Percentiles rank a stretch among this genome's conserved stretches.
Conservation (phyloP, 148 eudicot genomes). For the Bassia scoparia region DNA sequence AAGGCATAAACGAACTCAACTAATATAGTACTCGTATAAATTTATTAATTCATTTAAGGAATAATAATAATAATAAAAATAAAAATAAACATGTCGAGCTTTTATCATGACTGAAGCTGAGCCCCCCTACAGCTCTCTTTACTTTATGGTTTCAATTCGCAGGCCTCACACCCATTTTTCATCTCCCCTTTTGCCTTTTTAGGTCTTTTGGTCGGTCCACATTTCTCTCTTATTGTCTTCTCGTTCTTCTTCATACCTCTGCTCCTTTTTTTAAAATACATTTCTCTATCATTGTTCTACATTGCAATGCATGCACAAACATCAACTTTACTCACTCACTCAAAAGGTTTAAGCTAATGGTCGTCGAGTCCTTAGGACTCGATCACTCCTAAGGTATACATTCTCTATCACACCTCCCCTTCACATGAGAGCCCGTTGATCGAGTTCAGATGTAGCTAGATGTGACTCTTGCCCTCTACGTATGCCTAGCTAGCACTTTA, state of each 20-base stretch:
- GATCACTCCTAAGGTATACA: no score
- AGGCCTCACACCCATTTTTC: slow-evolving; percentile 26
- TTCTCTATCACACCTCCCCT: no score
- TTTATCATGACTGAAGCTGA: slow-evolving; percentile 29
- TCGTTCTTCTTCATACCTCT: slow-evolving; percentile 3
- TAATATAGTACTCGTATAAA: neutral
- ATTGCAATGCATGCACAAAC: no score
- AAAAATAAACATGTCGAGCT: slow-evolving; percentile 4
- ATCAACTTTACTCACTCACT: no score
- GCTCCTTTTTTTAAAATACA: no score
- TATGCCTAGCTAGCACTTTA: no score
- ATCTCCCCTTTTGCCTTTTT: slow-evolving; percentile 22
- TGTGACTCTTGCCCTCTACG: no score
- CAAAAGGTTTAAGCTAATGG: no score
- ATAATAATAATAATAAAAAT: slow-evolving; percentile 26
- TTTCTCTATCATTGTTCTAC: no score
- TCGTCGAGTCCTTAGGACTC: no score
- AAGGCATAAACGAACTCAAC: neutral
- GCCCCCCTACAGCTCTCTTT: slow-evolving; percentile 11
- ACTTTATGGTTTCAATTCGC: slow-evolving; percentile 21
- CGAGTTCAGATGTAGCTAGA: no score
- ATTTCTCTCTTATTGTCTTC: slow-evolving; percentile 16
- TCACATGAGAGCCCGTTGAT: no score
- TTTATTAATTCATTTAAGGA: neutral
- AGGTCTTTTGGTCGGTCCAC: slow-evolving; percentile 35